Percentiles rank a stretch among this genome's conserved stretches.
phyloP scores from a whole-genome alignment of 495 filamentous ascomycete species.

The Aspergillus coremiiformis region DNA sequence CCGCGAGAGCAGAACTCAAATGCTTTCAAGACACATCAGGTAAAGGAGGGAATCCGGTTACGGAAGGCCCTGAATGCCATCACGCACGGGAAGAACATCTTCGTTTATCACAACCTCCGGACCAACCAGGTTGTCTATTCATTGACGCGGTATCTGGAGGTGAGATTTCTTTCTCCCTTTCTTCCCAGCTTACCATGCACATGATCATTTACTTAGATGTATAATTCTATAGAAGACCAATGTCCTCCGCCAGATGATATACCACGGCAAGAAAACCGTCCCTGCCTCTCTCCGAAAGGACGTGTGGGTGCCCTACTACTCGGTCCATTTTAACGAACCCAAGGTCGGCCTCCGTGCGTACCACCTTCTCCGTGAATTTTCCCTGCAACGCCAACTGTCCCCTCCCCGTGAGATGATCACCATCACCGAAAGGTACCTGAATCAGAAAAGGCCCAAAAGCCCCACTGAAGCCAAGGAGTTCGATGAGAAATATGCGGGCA shows the following conservation, averaged over 20 bases:
- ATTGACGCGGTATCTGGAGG: slow-evolving; percentile 58
- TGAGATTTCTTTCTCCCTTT: slow-evolving; percentile 29
- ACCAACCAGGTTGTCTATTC: slow-evolving; percentile 83
- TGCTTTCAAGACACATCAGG: slow-evolving; percentile 34
- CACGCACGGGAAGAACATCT: slow-evolving; percentile 65
- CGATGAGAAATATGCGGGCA: slow-evolving; percentile 36
- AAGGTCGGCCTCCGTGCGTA: slow-evolving; percentile 66
- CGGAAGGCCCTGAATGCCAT: slow-evolving; percentile 41
- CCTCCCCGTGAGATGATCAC: slow-evolving; percentile 44
- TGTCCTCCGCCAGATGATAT: slow-evolving; percentile 68
- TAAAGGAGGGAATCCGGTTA: slow-evolving; percentile 35
- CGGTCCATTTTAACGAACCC: slow-evolving; percentile 60
- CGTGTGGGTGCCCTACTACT: slow-evolving; percentile 77
- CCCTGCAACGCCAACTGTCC: slow-evolving; percentile 38
- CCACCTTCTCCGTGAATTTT: slow-evolving; percentile 75
- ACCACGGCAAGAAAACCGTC: slow-evolving; percentile 83
- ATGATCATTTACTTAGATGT: slow-evolving; percentile 4
- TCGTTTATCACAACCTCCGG: slow-evolving; percentile 70
- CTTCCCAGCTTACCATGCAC: neutral
- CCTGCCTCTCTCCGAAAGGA: slow-evolving; percentile 78
- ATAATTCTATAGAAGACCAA: slow-evolving; percentile 48
- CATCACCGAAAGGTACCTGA: slow-evolving; percentile 37
- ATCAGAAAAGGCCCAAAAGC: slow-evolving; percentile 58
- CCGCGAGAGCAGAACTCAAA: slow-evolving; percentile 32
- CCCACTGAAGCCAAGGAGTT: slow-evolving; percentile 33